These are phyloP conservation scores for Porodaedalea pini DNA, from an alignment of 1,284 basidiomycete species.

Conservation along the genomic window DNA sequence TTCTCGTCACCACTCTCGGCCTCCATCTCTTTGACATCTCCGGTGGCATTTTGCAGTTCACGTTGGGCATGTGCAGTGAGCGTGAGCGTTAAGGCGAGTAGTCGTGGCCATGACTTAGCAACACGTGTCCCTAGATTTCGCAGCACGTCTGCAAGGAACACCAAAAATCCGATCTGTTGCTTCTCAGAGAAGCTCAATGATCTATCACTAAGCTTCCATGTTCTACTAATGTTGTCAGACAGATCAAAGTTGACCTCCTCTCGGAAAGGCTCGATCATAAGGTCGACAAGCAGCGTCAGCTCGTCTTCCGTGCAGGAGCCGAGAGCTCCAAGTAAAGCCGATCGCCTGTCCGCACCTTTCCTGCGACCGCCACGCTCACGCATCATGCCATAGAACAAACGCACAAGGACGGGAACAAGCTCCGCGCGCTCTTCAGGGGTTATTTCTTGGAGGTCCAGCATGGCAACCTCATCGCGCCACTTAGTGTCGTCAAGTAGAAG, in stretches of 20 bases:
- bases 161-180: constrained; percentile 82
- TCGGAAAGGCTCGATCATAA: constrained; percentile 85
- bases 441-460: constrained; percentile 66
- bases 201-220: neutral
- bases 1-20: constrained; percentile 31
- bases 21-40: constrained; percentile 37
- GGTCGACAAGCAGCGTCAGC: constrained; percentile 74
- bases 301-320: constrained; percentile 73
- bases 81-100: constrained; percentile 67
- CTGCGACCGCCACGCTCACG: constrained; percentile 74
- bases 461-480: constrained; percentile 85
- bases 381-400: constrained; percentile 89
- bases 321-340: constrained; percentile 75
- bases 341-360: constrained; percentile 70
- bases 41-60: constrained; percentile 27
- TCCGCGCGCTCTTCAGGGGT: constrained; percentile 62
- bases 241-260: constrained; percentile 26
- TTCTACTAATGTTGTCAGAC: neutral
- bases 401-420: constrained; percentile 72
- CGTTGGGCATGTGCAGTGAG: constrained; percentile 65
- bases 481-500: constrained; percentile 80
- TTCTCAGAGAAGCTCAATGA: constrained; percentile 39
- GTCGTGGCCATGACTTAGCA: constrained; percentile 63
- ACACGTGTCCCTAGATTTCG: constrained; percentile 76
- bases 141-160: constrained; percentile 80